Conservation (phyloP, 257 asterid genomes). For the Gentiana dahurica region DNA sequence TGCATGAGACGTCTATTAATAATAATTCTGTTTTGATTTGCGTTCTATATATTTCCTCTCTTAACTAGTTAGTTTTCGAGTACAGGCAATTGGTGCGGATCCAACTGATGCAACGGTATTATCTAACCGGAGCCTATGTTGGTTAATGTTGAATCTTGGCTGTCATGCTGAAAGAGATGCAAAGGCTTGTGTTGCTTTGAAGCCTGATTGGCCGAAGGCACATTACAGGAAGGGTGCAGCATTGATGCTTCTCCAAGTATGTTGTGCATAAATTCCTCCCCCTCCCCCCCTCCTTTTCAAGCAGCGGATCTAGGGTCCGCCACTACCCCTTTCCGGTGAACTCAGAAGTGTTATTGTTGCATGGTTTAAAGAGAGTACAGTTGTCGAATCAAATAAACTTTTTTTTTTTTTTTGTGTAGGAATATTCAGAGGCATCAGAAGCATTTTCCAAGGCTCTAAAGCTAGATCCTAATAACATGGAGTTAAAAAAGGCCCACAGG, state of each 20-base stretch:
- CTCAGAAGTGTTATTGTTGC: no score
- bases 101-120: slow-evolving; percentile 6
- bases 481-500: slow-evolving; percentile 4
- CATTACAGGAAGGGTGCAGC: slow-evolving; percentile 13
- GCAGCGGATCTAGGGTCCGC: no score
- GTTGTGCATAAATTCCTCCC: not conserved
- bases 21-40: no score
- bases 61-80: no score
- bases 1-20: no score
- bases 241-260: slow-evolving; percentile 4
- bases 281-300: no score
- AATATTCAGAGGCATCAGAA: slow-evolving; percentile 6
- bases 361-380: no score
- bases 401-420: slow-evolving; percentile 1
- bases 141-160: slow-evolving; percentile 1
- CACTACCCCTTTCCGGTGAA: no score
- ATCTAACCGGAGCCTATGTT: slow-evolving; percentile 8
- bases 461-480: slow-evolving; percentile 19
- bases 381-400: no score
- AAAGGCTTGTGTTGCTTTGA: not conserved
- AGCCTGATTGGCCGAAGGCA: slow-evolving; percentile 9
- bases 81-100: slow-evolving; percentile 6
- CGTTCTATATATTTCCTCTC: no score
- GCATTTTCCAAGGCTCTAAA: slow-evolving; percentile 14
- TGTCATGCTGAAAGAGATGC: slow-evolving; percentile 3